Evolutionary conservation across 108 stramenopile species (phyloP).

Genomic region (Cyclotella cryptica): DNA sequence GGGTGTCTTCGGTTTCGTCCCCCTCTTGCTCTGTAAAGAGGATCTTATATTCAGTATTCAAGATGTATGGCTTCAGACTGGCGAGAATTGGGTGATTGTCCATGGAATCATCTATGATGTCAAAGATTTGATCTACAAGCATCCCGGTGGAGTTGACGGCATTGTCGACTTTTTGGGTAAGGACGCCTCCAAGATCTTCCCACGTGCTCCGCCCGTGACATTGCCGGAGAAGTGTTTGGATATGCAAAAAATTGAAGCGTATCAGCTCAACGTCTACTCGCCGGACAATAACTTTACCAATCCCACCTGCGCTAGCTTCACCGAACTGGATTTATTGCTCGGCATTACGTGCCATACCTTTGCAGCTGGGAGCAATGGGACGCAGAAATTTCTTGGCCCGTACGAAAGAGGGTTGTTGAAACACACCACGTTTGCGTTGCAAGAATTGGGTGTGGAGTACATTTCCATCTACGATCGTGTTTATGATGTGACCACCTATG

Average conservation of each 20-base stretch:
- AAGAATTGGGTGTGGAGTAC: conserved; percentile 1
- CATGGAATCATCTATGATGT: conserved; percentile 62
- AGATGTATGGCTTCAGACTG: conserved; percentile 57
- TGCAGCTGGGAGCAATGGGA: conserved; percentile 46
- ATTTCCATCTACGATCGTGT: conserved; percentile 43
- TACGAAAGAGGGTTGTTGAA: conserved; percentile 45
- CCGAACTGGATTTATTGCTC: conserved; percentile 53
- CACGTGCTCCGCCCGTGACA: conserved; percentile 54
- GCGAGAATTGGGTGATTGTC: conserved; percentile 59
- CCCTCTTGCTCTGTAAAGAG: conserved; percentile 55
- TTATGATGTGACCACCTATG: conserved; percentile 52
- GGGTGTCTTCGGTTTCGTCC: conserved; percentile 63
- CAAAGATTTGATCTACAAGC: conserved; percentile 57
- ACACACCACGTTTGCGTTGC: conserved; percentile 20
- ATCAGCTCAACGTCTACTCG: conserved; percentile 28
- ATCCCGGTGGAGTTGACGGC: conserved; percentile 63
- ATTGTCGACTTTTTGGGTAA: conserved; percentile 61
- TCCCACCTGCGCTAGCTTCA: conserved; percentile 51
- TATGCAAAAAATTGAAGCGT: conserved; percentile 53
- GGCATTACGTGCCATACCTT: conserved; percentile 64
- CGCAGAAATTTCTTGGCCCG: conserved; percentile 52
- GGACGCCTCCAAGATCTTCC: conserved; percentile 64
- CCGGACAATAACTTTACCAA: conserved; percentile 54
- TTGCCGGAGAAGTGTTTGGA: conserved; percentile 60
- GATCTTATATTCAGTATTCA: conserved; percentile 39